Evolutionary conservation across 345 rosid genomes (phyloP), one percentile per base, ranked within the genome.

Genomic region (Triadica sebifera): DNA sequence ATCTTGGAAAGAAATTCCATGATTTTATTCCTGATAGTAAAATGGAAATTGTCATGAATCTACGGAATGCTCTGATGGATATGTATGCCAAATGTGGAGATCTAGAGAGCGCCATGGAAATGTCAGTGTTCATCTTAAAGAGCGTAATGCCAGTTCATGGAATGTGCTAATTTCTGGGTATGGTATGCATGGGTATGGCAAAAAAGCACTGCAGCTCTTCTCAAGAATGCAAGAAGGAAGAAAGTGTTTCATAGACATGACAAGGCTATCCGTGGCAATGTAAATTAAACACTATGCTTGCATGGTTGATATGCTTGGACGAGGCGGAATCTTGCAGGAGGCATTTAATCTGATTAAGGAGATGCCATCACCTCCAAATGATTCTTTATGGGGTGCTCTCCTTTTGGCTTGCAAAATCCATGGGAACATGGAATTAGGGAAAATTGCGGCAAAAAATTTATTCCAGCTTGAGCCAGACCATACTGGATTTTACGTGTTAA

Each of bases 61-160:
- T 88, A 17, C 34, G 69, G 59, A 88, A 80, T 79, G 87, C 91
- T 38, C 38, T 88, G 79, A 77, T 83, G 58, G 88, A 83, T 75
- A 85, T 85, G 90, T 85, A 86, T 68, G 89, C 86, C 4, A 89
- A 88, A 77, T 86, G 89, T 72, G 90, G 94, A 49, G 86, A 87
- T 65, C 76, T 89, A 55, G 77, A 77, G 34, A 80, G 87, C 20
- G 84, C 88, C 41, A 64, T 73, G 71, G 71, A 25, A 22, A 75
- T 86, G 76, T 89, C 88, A 64, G 71, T 50, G 75, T 79, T 57
- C 72, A 69, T 74, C 84, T 74, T 0, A 72, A 74, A 66, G 77
- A 78, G 70, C 69, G 71, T 4, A 65, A 82, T 69, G 79, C 78
- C 38, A 69, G 73, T 53, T 77, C 85, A 1, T 89, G 92, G 90